phyloP scores from a whole-genome alignment of 352 stramenopile species.

The Globisporangium nodosum region DNA sequence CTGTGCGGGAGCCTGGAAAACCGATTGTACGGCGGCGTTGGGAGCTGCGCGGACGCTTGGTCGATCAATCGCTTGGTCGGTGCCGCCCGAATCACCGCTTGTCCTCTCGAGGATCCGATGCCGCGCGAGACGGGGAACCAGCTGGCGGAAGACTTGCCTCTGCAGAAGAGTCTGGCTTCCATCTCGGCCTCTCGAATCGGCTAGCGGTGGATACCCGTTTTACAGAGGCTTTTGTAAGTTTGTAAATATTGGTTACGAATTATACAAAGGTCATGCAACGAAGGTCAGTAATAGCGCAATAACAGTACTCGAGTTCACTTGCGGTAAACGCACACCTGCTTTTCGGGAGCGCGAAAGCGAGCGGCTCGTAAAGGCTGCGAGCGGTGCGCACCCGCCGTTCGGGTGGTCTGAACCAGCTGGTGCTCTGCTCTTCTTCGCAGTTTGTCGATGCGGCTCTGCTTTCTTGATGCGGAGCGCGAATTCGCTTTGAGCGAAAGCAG shows the following conservation, averaged over 20 bases:
- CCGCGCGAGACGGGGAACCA: constrained; percentile 1
- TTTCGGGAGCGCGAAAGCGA: neutral
- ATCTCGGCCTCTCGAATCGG: neutral
- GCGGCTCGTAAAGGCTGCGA: neutral
- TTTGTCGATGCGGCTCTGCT: neutral
- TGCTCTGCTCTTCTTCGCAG: neutral
- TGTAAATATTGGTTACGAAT: neutral
- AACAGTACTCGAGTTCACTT: neutral
- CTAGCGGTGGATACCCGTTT: neutral
- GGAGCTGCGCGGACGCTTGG: neutral
- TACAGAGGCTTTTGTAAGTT: neutral
- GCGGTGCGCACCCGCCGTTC: neutral
- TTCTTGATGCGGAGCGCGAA: neutral
- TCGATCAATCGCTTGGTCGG: constrained; percentile 1
- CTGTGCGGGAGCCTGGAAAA: constrained; percentile 25
- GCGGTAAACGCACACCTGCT: neutral
- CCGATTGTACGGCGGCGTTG: constrained; percentile 15
- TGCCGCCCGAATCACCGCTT: neutral
- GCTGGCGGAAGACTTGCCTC: constrained; percentile 10
- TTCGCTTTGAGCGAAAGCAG: too few species aligned
- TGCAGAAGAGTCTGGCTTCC: constrained; percentile 6
- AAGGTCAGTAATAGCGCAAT: neutral
- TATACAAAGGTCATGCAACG: neutral
- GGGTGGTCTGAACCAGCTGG: neutral
- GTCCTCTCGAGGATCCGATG: constrained; percentile 1